Evolutionary conservation across 805 yeast genomes (phyloP).

Genomic region (Candida insectorum): DNA sequence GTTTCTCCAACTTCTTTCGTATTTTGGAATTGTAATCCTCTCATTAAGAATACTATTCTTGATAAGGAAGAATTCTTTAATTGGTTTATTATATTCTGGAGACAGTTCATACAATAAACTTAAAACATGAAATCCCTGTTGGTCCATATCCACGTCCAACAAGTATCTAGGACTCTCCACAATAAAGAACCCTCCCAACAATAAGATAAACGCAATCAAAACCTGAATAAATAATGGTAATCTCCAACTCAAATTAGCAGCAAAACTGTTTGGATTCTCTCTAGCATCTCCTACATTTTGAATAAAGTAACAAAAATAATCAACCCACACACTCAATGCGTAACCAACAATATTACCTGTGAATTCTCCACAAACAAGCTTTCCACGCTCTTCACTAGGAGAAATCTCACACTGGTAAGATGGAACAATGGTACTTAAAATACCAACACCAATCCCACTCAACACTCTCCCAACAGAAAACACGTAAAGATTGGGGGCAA

Average conservation of each 20-base stretch:
- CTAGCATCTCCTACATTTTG: slow-evolving; percentile 47
- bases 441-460: slow-evolving; percentile 85
- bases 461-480: slow-evolving; percentile 75
- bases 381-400: slow-evolving; percentile 83
- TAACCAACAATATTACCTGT: slow-evolving; percentile 85
- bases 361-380: slow-evolving; percentile 81
- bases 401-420: slow-evolving; percentile 86
- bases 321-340: slow-evolving; percentile 82
- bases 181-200: slow-evolving; percentile 71
- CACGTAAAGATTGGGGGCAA: slow-evolving; percentile 48
- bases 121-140: slow-evolving; percentile 43
- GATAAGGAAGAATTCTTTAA: slow-evolving; percentile 44
- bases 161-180: slow-evolving; percentile 93
- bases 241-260: slow-evolving; percentile 62
- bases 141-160: slow-evolving; percentile 72
- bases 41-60: slow-evolving; percentile 43
- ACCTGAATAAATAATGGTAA: slow-evolving; percentile 76
- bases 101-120: slow-evolving; percentile 25
- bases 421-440: slow-evolving; percentile 80
- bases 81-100: slow-evolving; percentile 28
- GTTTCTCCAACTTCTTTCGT: slow-evolving; percentile 39
- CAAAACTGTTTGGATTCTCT: slow-evolving; percentile 29
- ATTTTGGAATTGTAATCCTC: slow-evolving; percentile 33
- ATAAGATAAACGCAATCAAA: slow-evolving; percentile 63
- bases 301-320: slow-evolving; percentile 68